Evolutionary conservation across 140 eudicot genomes (phyloP).

Genomic region (Flaveria floridana): DNA sequence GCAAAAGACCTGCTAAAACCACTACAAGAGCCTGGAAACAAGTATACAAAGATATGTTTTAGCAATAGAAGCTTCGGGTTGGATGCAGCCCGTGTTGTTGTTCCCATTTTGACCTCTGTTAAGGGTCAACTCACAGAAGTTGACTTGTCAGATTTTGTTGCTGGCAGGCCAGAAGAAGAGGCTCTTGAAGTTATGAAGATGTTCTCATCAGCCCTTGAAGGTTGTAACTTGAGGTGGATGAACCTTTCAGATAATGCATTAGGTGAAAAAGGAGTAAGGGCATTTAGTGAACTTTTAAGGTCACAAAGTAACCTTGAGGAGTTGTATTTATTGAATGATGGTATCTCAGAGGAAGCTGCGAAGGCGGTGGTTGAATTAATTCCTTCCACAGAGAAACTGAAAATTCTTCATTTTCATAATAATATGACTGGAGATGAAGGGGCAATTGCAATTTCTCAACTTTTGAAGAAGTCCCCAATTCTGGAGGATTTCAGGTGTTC

Average conservation of each 20-base stretch:
- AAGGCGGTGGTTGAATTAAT: conserved; percentile 69
- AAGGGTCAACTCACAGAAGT: conserved; percentile 66
- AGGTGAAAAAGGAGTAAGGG: conserved; percentile 86
- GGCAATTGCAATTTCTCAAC: conserved; percentile 60
- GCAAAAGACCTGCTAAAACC: conserved; percentile 53
- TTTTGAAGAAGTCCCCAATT: conserved; percentile 47
- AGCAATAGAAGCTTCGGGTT: conserved; percentile 80
- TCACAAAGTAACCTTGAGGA: conserved; percentile 73
- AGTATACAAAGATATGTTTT: conserved; percentile 60
- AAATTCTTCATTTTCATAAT: conserved; percentile 69
- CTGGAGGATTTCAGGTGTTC: conserved; percentile 79
- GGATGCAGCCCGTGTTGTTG: conserved; percentile 61
- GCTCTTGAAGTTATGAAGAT: conserved; percentile 75
- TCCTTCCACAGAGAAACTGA: conserved; percentile 65
- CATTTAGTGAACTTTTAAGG: conserved; percentile 56
- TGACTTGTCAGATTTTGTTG: conserved; percentile 68
- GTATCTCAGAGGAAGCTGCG: conserved; percentile 85
- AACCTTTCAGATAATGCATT: conserved; percentile 70
- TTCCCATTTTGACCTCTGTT: conserved; percentile 55
- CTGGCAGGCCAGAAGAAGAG: conserved; percentile 78
- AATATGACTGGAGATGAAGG: conserved; percentile 91
- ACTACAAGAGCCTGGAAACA: conserved; percentile 50
- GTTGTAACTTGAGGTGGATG: conserved; percentile 49
- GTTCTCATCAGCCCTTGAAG: conserved; percentile 66
- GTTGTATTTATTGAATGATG: conserved; percentile 68